Conservation (phyloP, 176 grass and related monocot genomes). For the Metroxylon sagu region DNA sequence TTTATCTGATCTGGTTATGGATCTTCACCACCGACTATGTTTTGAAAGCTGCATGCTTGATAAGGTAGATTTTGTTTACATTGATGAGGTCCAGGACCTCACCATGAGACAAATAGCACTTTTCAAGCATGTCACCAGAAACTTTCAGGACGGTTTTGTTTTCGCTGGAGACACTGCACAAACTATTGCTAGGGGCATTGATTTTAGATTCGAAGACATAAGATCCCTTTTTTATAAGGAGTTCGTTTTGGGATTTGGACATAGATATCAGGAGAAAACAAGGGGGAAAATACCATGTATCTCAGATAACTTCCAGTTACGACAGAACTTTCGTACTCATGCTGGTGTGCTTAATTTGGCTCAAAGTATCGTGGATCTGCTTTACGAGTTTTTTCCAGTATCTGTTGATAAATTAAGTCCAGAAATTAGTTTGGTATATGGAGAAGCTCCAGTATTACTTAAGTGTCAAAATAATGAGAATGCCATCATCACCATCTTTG, state of each 20-base stretch:
- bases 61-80: conserved; percentile 61
- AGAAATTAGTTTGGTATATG: conserved; percentile 68
- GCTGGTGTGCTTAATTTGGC: conserved; percentile 57
- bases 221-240: conserved; percentile 66
- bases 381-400: conserved; percentile 71
- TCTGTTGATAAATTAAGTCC: conserved; percentile 63
- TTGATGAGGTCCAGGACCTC: conserved; percentile 95
- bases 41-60: conserved; percentile 40
- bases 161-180: conserved; percentile 92
- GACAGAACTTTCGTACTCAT: conserved; percentile 87
- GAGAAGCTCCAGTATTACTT: conserved; percentile 71
- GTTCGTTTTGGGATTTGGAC: conserved; percentile 35
- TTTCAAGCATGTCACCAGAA: conserved; percentile 64
- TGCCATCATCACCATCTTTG: conserved; percentile 85
- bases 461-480: conserved; percentile 65
- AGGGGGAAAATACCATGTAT: conserved; percentile 32
- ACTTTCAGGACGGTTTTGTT: conserved; percentile 71
- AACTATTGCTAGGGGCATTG: conserved; percentile 76
- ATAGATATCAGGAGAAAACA: conserved; percentile 17
- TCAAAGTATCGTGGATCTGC: conserved; percentile 66
- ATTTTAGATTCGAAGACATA: conserved; percentile 88
- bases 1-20: conserved; percentile 72
- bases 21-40: conserved; percentile 33
- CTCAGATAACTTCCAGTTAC: conserved; percentile 60
- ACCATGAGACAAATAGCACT: conserved; percentile 68